A percentile compares a stretch with the other conserved stretches of the same genome.
Evolutionary conservation across 176 grass and related monocot species (phyloP).

Genomic region (Carex kokanica): DNA sequence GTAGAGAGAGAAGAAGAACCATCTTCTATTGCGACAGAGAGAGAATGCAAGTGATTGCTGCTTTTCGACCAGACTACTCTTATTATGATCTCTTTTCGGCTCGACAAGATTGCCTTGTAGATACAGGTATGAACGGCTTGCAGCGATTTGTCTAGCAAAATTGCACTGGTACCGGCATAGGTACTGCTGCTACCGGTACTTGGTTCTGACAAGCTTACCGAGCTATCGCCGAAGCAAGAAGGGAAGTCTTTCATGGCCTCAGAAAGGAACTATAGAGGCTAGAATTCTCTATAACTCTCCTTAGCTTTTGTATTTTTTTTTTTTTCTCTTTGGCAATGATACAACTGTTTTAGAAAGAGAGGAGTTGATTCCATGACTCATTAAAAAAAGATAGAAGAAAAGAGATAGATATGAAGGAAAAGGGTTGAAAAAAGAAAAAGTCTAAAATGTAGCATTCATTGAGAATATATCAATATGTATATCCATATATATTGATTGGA

Average conservation of each 20-base stretch:
- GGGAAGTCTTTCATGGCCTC: conserved; percentile 58
- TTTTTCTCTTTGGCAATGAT: conserved; percentile 2
- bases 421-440: conserved; percentile 9
- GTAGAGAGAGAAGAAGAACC: conserved; percentile 21
- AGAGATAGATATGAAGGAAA: neutral
- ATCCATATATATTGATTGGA: neutral
- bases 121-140: conserved; percentile 47
- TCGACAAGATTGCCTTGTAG: conserved; percentile 45
- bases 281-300: neutral
- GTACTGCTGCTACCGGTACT: conserved; percentile 25
- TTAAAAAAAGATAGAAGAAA: conserved; percentile 9
- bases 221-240: conserved; percentile 73
- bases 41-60: conserved; percentile 22
- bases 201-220: conserved; percentile 38
- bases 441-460: conserved; percentile 8
- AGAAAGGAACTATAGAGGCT: neutral
- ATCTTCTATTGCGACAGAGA: conserved; percentile 48
- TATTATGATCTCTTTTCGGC: conserved; percentile 46
- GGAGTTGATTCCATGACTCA: conserved; percentile 20
- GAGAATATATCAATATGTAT: neutral
- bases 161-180: conserved; percentile 10
- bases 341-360: conserved; percentile 10
- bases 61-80: conserved; percentile 53
- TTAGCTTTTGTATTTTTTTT: neutral
- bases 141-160: conserved; percentile 44